Evolutionary conservation across 176 grass and related monocot species (phyloP).

Genomic region (Carex pumila): DNA sequence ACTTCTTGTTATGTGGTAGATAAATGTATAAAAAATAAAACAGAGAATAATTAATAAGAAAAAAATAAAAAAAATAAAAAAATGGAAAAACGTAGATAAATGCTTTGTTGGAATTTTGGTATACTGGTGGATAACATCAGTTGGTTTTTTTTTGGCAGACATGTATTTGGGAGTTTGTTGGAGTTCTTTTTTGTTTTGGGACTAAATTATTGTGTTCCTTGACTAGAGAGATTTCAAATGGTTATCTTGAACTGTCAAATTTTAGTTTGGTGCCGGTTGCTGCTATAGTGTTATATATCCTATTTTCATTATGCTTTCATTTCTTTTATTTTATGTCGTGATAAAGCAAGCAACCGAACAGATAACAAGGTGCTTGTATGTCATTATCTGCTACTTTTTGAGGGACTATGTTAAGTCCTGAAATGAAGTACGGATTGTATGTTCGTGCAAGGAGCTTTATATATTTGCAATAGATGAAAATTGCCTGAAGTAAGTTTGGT

Average conservation of each 20-base stretch:
- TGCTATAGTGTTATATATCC: background rate
- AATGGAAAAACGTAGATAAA: background rate
- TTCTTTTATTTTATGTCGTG: background rate
- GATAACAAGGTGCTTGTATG: background rate
- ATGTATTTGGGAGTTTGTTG: background rate
- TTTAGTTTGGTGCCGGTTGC: background rate
- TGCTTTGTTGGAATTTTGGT: background rate
- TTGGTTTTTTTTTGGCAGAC: background rate
- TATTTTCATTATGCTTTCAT: background rate
- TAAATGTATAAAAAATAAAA: background rate
- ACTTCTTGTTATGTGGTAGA: slow-evolving; percentile 3
- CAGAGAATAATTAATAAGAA: background rate
- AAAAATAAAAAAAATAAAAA: background rate
- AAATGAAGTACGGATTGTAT: background rate
- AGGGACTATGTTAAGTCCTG: background rate
- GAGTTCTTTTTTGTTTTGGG: background rate
- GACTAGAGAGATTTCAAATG: background rate
- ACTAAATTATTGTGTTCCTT: background rate
- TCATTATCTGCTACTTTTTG: background rate
- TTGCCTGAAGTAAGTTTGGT: background rate
- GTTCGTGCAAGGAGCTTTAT: background rate
- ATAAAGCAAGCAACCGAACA: background rate
- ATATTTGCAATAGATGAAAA: background rate
- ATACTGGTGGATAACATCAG: background rate
- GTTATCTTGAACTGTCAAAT: background rate